Base-by-base conservation (phyloP, 371 early-diverging fungal species). In the Mortierella sp. region DNA sequence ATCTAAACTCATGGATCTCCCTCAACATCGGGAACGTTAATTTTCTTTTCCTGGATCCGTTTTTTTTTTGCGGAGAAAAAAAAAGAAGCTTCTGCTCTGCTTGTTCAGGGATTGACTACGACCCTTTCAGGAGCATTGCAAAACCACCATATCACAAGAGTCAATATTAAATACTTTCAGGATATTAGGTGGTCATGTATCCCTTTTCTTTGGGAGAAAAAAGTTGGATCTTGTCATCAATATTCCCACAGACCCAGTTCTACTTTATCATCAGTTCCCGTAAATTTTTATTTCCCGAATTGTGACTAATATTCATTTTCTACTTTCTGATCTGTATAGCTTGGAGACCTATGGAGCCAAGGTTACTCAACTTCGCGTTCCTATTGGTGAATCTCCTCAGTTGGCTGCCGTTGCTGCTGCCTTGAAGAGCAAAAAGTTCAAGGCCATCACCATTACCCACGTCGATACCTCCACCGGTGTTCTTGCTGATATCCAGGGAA, bases 381-480 rank as follows among this genome's bases (percentile, higher is more conserved):
- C 85, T 29, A 71, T 91, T 85, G 87, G 98, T 86, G 75, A 83
- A 71, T 83, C 89, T 82, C 83, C 94, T 84, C 88, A 90, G 47
- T 84, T 93, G 71, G 86, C 86, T 42, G 86, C 85, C 17, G 85
- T 92, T 53, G 83, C 85, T 61, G 65, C 86, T 42, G 89, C 86
- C 22, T 73, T 92, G 49, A 77, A 79, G 51, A 69, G 84, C 61
- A 83, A 84, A 28, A 88, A 86, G 72, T 97, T 89, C 89, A 97
- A 96, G 90, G 83, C 94, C 61, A 88, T 98, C 56, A 95, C 96
- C 56, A 88, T 97, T 76, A 95, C 97, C 56, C 99, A 98, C 73
- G 97, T 98, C 43, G 99, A 98, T 82, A 98, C 99, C 19, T 97
- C 97, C 40, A 94, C 98, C 42, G 97, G 97, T 69, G 98, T 97